A percentile compares a stretch with the other conserved stretches of the same genome.
Conservation (phyloP, 257 asterid genomes). For the Nemophila menziesii region DNA sequence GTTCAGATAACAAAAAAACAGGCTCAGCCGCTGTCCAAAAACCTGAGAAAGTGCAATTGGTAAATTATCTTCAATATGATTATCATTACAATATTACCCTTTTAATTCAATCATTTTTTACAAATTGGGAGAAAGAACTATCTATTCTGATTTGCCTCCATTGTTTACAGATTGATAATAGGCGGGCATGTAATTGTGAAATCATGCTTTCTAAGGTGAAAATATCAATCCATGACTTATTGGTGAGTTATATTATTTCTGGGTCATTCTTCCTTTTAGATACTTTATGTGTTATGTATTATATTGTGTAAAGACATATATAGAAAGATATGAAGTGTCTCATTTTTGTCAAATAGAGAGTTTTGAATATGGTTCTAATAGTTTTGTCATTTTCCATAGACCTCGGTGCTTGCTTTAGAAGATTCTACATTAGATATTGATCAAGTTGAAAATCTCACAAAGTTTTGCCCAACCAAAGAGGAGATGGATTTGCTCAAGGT, state of each 20-base stretch:
- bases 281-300: no score
- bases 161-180: slow-evolving; percentile 64
- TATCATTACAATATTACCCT: no score
- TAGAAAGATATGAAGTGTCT: no score
- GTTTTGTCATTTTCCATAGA: slow-evolving; percentile 33
- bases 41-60: slow-evolving; percentile 92
- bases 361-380: slow-evolving; percentile 2
- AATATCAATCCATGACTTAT: slow-evolving; percentile 65
- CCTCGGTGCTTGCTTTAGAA: slow-evolving; percentile 79
- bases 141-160: slow-evolving; percentile 1
- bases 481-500: slow-evolving; percentile 94
- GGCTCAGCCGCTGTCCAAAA: slow-evolving; percentile 51
- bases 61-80: slow-evolving; percentile 14
- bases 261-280: no score
- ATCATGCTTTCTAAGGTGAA: slow-evolving; percentile 93
- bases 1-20: slow-evolving; percentile 50
- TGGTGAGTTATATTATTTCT: slow-evolving; percentile 57
- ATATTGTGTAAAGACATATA: no score
- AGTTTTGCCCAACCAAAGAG: no score
- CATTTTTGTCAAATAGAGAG: no score
- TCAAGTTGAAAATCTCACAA: no score
- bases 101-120: no score
- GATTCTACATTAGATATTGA: slow-evolving; percentile 84
- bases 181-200: slow-evolving; percentile 94
- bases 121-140: no score